These are phyloP conservation scores for Trichoderma endophyticum DNA, from an alignment of 2,329 filamentous ascomycete genomes.

Conservation along the genomic window DNA sequence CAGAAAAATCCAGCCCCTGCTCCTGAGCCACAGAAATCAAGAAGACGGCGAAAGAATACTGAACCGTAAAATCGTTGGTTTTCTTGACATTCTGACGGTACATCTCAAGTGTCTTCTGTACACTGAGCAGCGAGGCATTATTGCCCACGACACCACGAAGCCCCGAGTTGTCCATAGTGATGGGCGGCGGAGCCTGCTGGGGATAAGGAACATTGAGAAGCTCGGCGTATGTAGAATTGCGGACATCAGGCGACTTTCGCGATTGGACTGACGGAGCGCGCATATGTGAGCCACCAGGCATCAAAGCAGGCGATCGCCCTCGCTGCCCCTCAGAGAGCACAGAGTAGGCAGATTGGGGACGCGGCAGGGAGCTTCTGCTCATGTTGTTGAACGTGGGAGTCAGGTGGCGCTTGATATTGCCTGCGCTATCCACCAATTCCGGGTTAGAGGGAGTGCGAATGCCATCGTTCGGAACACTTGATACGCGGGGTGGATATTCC, in stretches of 20 bases:
- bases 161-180: constrained; percentile 75
- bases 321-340: constrained; percentile 66
- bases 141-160: constrained; percentile 76
- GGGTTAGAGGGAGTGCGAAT: constrained; percentile 48
- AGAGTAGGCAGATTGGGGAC: constrained; percentile 76
- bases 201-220: constrained; percentile 70
- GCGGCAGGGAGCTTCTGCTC: constrained; percentile 56
- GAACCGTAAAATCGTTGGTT: constrained; percentile 82
- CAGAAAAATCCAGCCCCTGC: constrained; percentile 56
- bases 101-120: constrained; percentile 95
- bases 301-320: constrained; percentile 57
- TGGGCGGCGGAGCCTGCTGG: constrained; percentile 66
- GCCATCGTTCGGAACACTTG: constrained; percentile 43
- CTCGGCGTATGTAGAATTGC: constrained; percentile 55
- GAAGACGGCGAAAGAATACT: constrained; percentile 96
- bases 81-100: constrained; percentile 97
- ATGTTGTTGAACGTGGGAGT: constrained; percentile 56
- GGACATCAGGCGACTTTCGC: constrained; percentile 54
- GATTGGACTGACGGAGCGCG: constrained; percentile 49
- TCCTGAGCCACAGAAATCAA: constrained; percentile 87
- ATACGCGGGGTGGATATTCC: constrained; percentile 40
- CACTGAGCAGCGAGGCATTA: constrained; percentile 86
- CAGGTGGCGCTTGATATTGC: constrained; percentile 58
- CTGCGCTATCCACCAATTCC: constrained; percentile 49
- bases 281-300: constrained; percentile 41